Percentiles rank a stretch among this genome's conserved stretches.
phyloP scores from a whole-genome alignment of 106 monocot genomes.

The Allium sativum region DNA sequence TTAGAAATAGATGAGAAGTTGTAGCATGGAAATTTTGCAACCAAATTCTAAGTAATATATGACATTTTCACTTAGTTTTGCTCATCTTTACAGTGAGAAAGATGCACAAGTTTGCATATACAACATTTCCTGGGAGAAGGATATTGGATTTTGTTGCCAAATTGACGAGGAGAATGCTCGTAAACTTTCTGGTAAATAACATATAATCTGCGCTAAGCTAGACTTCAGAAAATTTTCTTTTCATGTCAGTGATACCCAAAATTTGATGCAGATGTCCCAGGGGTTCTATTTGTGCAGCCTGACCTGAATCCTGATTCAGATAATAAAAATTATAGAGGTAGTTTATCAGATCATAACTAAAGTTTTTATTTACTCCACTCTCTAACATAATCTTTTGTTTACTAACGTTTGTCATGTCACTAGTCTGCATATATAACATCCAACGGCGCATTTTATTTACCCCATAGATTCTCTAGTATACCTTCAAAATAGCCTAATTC shows the following conservation, averaged over 20 bases:
- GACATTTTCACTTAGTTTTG: background rate
- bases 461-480: too few species aligned
- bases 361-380: too few species aligned
- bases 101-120: constrained; percentile 90
- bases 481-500: too few species aligned
- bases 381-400: too few species aligned
- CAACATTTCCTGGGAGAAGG: constrained; percentile 79
- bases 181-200: constrained; percentile 54
- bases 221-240: background rate
- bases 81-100: constrained; percentile 39
- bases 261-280: constrained; percentile 53
- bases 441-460: too few species aligned
- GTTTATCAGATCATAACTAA: constrained; percentile 1
- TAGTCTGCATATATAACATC: too few species aligned
- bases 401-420: too few species aligned
- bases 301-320: constrained; percentile 53
- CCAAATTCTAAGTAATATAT: too few species aligned
- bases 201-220: background rate
- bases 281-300: constrained; percentile 50
- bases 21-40: too few species aligned
- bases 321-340: constrained; percentile 69
- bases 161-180: constrained; percentile 76
- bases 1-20: too few species aligned
- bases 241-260: constrained; percentile 2
- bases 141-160: constrained; percentile 82